These are phyloP conservation scores for Ochromonadaceae sp. DNA, from an alignment of 352 stramenopile species.

Conservation along the genomic window DNA sequence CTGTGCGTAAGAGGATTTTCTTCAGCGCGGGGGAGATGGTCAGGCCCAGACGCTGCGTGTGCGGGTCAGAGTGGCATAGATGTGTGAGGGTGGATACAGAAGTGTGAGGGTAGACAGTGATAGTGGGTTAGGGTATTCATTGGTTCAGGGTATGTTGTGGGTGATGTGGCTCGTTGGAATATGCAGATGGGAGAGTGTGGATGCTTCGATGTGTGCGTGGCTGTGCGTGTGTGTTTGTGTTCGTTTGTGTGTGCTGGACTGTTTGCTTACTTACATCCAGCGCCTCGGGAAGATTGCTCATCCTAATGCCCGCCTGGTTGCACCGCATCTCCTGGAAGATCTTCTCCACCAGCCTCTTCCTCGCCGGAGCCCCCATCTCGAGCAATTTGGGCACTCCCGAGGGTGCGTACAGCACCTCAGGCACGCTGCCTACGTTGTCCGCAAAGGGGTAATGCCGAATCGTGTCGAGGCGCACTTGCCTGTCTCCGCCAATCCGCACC, in stretches of 20 bases:
- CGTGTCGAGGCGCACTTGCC: too few relatives aligned
- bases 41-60: neutral
- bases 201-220: too few relatives aligned
- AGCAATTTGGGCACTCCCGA: neutral
- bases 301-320: neutral
- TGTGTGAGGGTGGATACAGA: neutral
- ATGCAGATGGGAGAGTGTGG: too few relatives aligned
- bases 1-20: neutral
- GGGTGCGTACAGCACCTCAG: neutral
- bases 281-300: conserved; percentile 7
- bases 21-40: neutral
- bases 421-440: neutral
- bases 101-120: too few relatives aligned
- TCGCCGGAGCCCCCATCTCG: neutral
- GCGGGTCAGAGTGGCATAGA: neutral
- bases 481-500: too few relatives aligned
- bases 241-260: too few relatives aligned
- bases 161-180: too few relatives aligned
- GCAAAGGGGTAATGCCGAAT: conserved; percentile 16
- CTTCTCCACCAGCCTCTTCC: neutral
- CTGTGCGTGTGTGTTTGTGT: too few relatives aligned
- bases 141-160: too few relatives aligned
- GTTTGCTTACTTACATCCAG: conserved; percentile 9
- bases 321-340: conserved; percentile 14
- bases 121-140: too few relatives aligned